Conservation (phyloP, 2,329 filamentous ascomycete genomes). For the Canariomyces notabilis region DNA sequence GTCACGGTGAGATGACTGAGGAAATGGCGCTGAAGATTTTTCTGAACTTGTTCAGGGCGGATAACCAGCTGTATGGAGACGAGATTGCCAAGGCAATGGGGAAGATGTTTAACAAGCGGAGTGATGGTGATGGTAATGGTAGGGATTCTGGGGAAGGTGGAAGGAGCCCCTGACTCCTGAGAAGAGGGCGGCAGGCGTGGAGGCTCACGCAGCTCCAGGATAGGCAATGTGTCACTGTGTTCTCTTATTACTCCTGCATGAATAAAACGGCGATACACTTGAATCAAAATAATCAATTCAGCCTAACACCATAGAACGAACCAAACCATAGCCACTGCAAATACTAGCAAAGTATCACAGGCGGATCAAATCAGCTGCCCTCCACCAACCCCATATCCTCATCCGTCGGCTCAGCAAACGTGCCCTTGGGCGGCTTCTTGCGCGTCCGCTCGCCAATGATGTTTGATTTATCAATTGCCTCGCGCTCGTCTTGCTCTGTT, state of each 20-base stretch:
- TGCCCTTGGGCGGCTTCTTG: conserved; percentile 10
- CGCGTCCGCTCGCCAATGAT: conserved; percentile 15
- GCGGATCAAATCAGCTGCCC: neutral
- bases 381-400: conserved; percentile 17
- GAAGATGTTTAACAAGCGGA: conserved; percentile 7
- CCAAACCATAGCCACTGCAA: too few species aligned
- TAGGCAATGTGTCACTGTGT: too few species aligned
- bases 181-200: too few species aligned
- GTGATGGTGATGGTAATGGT: neutral
- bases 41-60: conserved; percentile 4
- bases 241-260: too few species aligned
- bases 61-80: conserved; percentile 3
- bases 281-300: too few species aligned
- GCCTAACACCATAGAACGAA: too few species aligned
- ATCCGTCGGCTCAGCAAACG: conserved; percentile 18
- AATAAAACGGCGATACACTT: too few species aligned
- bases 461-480: conserved; percentile 18
- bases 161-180: too few species aligned
- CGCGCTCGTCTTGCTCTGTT: conserved; percentile 18
- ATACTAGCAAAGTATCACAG: too few species aligned
- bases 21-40: conserved; percentile 13
- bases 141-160: too few species aligned
- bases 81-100: conserved; percentile 9
- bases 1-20: conserved; percentile 12
- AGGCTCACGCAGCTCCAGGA: too few species aligned